Percentiles rank a stretch among this genome's conserved stretches.
phyloP scores from a whole-genome alignment of 2,329 filamentous ascomycete species.

The Xylaria arbuscula region DNA sequence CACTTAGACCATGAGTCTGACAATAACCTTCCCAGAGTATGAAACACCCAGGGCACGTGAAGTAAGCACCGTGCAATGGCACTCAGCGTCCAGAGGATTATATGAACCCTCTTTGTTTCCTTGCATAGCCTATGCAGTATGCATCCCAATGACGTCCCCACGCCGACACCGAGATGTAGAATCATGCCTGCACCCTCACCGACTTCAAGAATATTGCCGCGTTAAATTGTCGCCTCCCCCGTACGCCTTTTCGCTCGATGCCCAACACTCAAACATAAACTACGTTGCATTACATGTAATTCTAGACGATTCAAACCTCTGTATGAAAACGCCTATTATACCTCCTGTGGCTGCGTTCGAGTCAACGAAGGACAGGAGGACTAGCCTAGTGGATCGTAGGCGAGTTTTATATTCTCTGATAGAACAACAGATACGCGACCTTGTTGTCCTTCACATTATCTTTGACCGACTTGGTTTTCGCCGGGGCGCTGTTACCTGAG shows the following conservation, averaged over 20 bases:
- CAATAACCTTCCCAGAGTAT: background rate
- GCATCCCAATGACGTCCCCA: constrained; percentile 11
- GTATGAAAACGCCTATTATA: constrained; percentile 3
- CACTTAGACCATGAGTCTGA: background rate
- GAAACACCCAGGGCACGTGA: constrained; percentile 10
- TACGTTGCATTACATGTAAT: constrained; percentile 7
- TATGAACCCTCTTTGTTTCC: constrained; percentile 11
- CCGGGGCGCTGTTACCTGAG: constrained; percentile 62
- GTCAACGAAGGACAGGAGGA: constrained; percentile 1
- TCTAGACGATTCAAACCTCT: constrained; percentile 9
- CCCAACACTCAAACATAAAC: constrained; percentile 21
- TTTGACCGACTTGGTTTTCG: constrained; percentile 68
- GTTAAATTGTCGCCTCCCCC: constrained; percentile 1
- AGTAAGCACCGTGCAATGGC: constrained; percentile 9
- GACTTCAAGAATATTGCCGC: constrained; percentile 4
- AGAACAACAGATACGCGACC: constrained; percentile 96
- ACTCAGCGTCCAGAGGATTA: background rate
- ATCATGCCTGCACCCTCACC: constrained; percentile 12
- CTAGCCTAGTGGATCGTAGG: background rate
- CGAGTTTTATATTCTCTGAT: constrained; percentile 73
- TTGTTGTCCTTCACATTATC: constrained; percentile 88
- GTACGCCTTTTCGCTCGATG: constrained; percentile 25
- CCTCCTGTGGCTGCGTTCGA: background rate
- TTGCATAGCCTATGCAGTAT: constrained; percentile 27
- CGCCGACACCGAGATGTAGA: constrained; percentile 12